Evolutionary conservation across 805 yeast genomes (phyloP), one percentile per base, ranked within the genome.

Genomic region (Wickerhamiella musiphila): DNA sequence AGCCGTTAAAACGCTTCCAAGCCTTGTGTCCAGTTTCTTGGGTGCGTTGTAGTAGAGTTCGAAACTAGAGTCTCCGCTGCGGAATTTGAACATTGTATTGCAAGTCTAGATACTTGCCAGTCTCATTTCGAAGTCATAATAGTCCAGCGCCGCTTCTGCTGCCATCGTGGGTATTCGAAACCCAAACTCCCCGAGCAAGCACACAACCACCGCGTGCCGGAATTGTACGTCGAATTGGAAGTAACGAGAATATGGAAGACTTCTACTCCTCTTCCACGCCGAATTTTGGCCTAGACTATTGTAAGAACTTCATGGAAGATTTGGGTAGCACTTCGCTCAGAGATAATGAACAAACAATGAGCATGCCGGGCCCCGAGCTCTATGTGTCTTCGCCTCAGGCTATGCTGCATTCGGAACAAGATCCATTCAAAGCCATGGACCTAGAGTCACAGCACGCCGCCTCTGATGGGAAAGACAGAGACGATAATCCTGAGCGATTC

Each of bases 231-330:
- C n/a, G n/a, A n/a, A n/a, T n/a, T n/a, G n/a, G n/a, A n/a, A n/a
- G n/a, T n/a, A n/a, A n/a, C n/a, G n/a, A n/a, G n/a, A 16, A 24
- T 15, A 35, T 35, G 37, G 37, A 35, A 18, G 26, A 35, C 34
- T 26, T 31, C 20, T 35, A 31, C 28, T 23, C 31, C 31, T 35
- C 31, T 23, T 34, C 34, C 18, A 19, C 29, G 10, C 18, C 32
- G 16, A 34, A 32, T 18, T 28, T 28, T 20, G 37, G 30, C 26
- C 26, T 35, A 15, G 34, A 28, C 32, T 27, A 31, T 13, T 35
- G 37, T 16, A 33, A 35, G 14, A 19, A 20, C 26, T 35, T 35
- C 25, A 20, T 35, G 26, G 18, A 26, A 17, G 18, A 23, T 11
- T 31, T 35, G 14, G 33, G 31, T 11, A 18, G 29, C 2, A 16